phyloP scores from a whole-genome alignment of 495 filamentous ascomycete genomes.

The Cetradonia linearis region DNA sequence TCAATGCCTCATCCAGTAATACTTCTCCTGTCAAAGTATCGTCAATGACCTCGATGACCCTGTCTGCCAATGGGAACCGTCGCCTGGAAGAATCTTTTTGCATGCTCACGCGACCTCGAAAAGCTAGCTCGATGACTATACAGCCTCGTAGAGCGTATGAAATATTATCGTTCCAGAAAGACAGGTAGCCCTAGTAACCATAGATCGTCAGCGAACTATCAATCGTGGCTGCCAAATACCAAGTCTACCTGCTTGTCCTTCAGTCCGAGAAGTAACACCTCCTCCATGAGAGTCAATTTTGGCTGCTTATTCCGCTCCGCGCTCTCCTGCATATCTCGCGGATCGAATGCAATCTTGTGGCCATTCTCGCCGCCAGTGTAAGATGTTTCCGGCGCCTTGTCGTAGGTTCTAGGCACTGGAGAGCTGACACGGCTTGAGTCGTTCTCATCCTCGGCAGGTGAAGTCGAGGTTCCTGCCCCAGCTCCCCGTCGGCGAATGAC shows the following conservation, averaged over 20 bases:
- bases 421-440: constrained; percentile 56
- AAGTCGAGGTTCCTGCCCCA: constrained; percentile 44
- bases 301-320: constrained; percentile 95
- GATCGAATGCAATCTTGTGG: constrained; percentile 97
- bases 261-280: constrained; percentile 83
- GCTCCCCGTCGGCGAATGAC: constrained; percentile 69
- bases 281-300: constrained; percentile 97
- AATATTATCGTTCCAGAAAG: constrained; percentile 99
- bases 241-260: constrained; percentile 91
- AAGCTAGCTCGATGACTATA: constrained; percentile 94
- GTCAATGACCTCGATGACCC: constrained; percentile 91
- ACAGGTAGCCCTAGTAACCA: constrained; percentile 71
- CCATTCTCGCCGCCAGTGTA: constrained; percentile 93
- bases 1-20: constrained; percentile 91
- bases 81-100: constrained; percentile 89
- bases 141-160: constrained; percentile 95
- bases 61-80: constrained; percentile 84
- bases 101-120: constrained; percentile 95
- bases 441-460: constrained; percentile 46
- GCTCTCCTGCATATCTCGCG: constrained; percentile 92
- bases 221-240: neutral
- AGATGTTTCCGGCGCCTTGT: constrained; percentile 71
- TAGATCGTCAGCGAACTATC: constrained; percentile 14
- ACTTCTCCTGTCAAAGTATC: constrained; percentile 96
- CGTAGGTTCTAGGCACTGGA: constrained; percentile 52